Percentiles rank a stretch among this genome's conserved stretches.
phyloP scores from a whole-genome alignment of 2,329 filamentous ascomycete species.

The Xylariales sp. region DNA sequence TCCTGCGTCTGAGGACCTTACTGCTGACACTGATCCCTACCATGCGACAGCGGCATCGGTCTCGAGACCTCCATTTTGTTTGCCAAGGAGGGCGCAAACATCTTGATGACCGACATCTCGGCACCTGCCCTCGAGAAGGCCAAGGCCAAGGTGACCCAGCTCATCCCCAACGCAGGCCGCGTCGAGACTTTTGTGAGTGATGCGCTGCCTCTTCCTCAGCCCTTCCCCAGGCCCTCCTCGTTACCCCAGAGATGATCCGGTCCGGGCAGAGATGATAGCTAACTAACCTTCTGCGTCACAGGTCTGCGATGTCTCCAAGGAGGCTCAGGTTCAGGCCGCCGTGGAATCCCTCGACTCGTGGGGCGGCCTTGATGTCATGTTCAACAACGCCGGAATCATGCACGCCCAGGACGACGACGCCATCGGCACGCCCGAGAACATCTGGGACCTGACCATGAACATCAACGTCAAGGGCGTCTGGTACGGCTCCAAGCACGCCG shows the following conservation, averaged over 20 bases:
- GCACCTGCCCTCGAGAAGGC: conserved; percentile 73
- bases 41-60: conserved; percentile 69
- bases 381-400: conserved; percentile 99
- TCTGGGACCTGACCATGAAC: conserved; percentile 90
- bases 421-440: conserved; percentile 77
- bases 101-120: conserved; percentile 84
- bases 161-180: conserved; percentile 57
- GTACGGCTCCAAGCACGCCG: conserved; percentile 90
- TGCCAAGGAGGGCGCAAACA: conserved; percentile 78
- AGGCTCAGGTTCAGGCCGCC: conserved; percentile 70
- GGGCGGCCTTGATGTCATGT: conserved; percentile 87
- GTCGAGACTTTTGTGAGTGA: conserved; percentile 53
- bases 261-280: not conserved
- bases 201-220: too few relatives aligned
- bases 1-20: not conserved
- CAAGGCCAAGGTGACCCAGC: conserved; percentile 66
- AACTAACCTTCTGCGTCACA: conserved; percentile 12
- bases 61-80: conserved; percentile 91
- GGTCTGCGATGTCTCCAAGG: conserved; percentile 79
- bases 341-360: conserved; percentile 73
- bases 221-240: not conserved
- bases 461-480: conserved; percentile 99
- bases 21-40: not conserved
- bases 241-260: not conserved
- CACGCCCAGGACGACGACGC: conserved; percentile 78